Evolutionary conservation across 2,329 filamentous ascomycete genomes (phyloP), one percentile per base, ranked within the genome.

Genomic region (Aspergillus aculeatinus): DNA sequence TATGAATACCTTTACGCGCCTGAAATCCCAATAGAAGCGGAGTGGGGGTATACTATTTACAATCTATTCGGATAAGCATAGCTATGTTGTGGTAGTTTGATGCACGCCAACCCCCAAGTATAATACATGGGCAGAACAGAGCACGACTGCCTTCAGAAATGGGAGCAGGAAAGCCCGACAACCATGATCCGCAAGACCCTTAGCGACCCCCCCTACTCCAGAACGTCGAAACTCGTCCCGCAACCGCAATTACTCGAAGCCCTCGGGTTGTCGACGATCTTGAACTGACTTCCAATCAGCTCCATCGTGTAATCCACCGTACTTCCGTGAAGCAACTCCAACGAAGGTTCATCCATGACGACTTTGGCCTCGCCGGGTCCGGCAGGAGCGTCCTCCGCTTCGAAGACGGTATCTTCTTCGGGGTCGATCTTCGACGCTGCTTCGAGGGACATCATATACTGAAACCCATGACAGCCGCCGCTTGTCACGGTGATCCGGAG

Each of bases 251-350:
- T 96, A 77, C 93, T 98, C 60, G 90, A 92, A 4, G 95, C 95
- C 47, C 87, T 82, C 0, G 95, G 95, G 72, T 98, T 99, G 69
- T 96, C 93, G 62, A 92, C 88, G 71, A 99, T 92, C 82, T 96
- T 96, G 77, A 99, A 99, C 79, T 98, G 93, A 70, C 89, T 91
- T 27, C 90, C 90, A 72, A 97, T 97, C 77, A 99, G 81, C 80
- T 98, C 95, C 85, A 90, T 95, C 0, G 93, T 97, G 72, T 93
- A 99, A 73, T 99, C 95, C 42, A 99, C 88, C 74, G 93, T 97
- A 79, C 93, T 97, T 10, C 94, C 95, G 72, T 92, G 93, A 60
- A 99, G 78, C 56, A 99, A 77, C 65, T 96, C 92, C 60, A 99
- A 78, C 55, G 92, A 96, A 2, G 92, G 86, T 66, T 89, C 86